Conservation (phyloP, 1,139 yeast species). For the Saccharomyces hybrid region DNA sequence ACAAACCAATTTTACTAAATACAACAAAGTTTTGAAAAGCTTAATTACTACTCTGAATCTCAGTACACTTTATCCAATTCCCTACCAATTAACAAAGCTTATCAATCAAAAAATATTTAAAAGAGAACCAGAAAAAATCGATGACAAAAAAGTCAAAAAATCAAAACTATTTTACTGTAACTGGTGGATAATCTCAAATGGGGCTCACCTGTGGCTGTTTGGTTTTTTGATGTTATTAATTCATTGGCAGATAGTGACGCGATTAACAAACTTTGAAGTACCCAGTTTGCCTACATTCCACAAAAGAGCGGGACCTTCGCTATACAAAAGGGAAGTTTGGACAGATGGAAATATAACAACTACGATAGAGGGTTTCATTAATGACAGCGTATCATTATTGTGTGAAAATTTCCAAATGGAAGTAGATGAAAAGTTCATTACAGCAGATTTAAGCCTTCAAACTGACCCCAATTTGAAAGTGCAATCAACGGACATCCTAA, state of each 20-base stretch:
- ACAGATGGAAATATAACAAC: not conserved
- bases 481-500: not conserved
- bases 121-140: not conserved
- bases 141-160: not conserved
- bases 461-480: not conserved
- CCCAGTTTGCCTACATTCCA: not conserved
- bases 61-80: not conserved
- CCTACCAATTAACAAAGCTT: not conserved
- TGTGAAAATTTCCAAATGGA: not conserved
- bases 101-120: slow-evolving; percentile 2
- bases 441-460: not conserved
- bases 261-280: not conserved
- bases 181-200: slow-evolving; percentile 11
- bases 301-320: not conserved
- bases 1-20: not conserved
- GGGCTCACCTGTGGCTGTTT: slow-evolving; percentile 8
- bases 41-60: not conserved
- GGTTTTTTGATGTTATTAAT: slow-evolving; percentile 5
- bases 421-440: not conserved
- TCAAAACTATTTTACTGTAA: not conserved
- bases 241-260: slow-evolving; percentile 8
- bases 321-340: not conserved
- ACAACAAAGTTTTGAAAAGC: not conserved
- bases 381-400: not conserved
- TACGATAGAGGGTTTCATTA: not conserved